These are phyloP conservation scores for Ogataea methylovora DNA, from an alignment of 805 yeast genomes.

Conservation along the genomic window DNA sequence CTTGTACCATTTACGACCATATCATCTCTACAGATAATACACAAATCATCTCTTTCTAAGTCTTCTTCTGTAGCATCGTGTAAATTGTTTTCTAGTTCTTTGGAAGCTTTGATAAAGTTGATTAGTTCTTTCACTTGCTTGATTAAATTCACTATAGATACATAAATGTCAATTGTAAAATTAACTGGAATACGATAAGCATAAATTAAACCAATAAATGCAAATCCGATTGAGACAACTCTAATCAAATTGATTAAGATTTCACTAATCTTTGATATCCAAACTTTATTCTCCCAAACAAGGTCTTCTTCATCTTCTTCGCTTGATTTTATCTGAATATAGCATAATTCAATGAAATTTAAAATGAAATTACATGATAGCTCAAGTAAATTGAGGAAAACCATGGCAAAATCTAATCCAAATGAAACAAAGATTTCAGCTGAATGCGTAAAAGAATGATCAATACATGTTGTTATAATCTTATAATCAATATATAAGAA, in stretches of 20 bases:
- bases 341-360: conserved; percentile 49
- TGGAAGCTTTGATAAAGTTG: conserved; percentile 37
- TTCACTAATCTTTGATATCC: conserved; percentile 51
- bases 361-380: conserved; percentile 38
- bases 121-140: conserved; percentile 30
- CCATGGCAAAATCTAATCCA: conserved; percentile 69
- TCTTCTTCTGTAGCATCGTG: conserved; percentile 57
- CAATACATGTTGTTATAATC: conserved; percentile 48
- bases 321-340: conserved; percentile 31
- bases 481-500: conserved; percentile 44
- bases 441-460: conserved; percentile 42
- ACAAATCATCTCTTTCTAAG: conserved; percentile 53
- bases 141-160: conserved; percentile 17
- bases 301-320: no score
- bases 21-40: conserved; percentile 91
- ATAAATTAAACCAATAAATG: conserved; percentile 37
- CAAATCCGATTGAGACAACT: conserved; percentile 36
- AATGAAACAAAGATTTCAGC: conserved; percentile 57
- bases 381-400: conserved; percentile 46
- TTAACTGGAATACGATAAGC: conserved; percentile 24
- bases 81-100: conserved; percentile 57
- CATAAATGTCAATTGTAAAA: conserved; percentile 23
- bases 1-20: conserved; percentile 42
- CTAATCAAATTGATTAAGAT: conserved; percentile 41
- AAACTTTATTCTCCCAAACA: conserved; percentile 67